Percentiles rank a stretch among this genome's conserved stretches.
Evolutionary conservation across 2,329 filamentous ascomycete species (phyloP).

Genomic region (Emergomyces pasteurianus): DNA sequence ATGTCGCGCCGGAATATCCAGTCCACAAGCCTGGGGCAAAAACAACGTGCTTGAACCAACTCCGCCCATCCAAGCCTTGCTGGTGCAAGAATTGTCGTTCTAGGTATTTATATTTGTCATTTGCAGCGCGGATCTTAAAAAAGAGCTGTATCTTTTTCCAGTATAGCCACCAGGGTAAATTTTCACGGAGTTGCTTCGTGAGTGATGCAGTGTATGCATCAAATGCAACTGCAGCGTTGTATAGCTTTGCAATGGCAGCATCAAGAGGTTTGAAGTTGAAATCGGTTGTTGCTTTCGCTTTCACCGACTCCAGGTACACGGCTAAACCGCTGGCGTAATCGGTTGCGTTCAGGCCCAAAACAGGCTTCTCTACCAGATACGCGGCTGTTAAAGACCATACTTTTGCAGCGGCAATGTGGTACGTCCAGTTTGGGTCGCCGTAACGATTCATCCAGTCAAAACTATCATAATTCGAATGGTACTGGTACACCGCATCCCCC

Average conservation of each 20-base stretch:
- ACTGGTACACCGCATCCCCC: constrained; percentile 52
- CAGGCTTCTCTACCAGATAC: constrained; percentile 47
- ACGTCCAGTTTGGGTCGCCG: constrained; percentile 52
- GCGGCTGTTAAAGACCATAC: constrained; percentile 51
- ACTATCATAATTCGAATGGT: constrained; percentile 74
- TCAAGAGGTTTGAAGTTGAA: constrained; percentile 38
- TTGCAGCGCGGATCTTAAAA: constrained; percentile 53
- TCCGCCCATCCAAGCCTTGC: constrained; percentile 62
- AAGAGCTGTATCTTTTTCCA: constrained; percentile 54
- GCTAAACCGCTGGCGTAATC: constrained; percentile 51
- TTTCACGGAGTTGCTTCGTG: constrained; percentile 36
- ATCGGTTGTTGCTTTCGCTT: constrained; percentile 11
- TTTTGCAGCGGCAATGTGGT: constrained; percentile 53
- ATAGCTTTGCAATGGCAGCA: constrained; percentile 37
- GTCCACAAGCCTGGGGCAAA: constrained; percentile 89
- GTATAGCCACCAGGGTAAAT: constrained; percentile 69
- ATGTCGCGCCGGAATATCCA: constrained; percentile 67
- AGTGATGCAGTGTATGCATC: constrained; percentile 41
- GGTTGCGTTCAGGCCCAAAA: constrained; percentile 52
- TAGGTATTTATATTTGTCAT: constrained; percentile 70
- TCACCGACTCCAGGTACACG: constrained; percentile 27
- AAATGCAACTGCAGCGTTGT: constrained; percentile 37
- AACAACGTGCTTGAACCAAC: constrained; percentile 91
- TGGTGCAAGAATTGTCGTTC: constrained; percentile 70
- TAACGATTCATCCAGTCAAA: constrained; percentile 74